Base-by-base conservation (phyloP, 2,329 filamentous ascomycete genomes). In the Trichoderma sp. region DNA sequence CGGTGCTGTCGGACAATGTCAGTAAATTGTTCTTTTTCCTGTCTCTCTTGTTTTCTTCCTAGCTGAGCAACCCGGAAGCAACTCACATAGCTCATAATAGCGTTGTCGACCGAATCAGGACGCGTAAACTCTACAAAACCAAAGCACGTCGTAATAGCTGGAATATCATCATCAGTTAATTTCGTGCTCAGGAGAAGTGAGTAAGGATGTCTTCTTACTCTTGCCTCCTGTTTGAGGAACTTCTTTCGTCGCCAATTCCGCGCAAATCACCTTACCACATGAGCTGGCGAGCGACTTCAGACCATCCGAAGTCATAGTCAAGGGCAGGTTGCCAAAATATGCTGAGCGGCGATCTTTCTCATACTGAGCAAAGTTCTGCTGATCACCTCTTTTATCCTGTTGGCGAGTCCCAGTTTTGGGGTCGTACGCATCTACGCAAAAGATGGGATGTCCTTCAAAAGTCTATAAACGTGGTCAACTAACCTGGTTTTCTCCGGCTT, bases 281-380 rank as follows among this genome's bases (percentile, higher is more conserved):
- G 72, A 70, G n/a, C 76, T 73, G 47, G 81, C 81, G 11, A 84
- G 66, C 2, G 75, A 72, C 4, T 73, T 71, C 29, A 87, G 71
- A 52, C 81, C 75, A 0, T 75, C 73, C 33, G 83, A 78, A 0
- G 76, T 78, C 58, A 78, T 76, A 43, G 77, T 73, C 4, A 72
- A 47, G 3, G 85, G 83, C 7, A 87, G 74, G 43, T 81, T 81
- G 4, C 83, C 83, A 64, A 87, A 77, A 69, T 83, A 87, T 31
- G 85, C 76, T 0, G 85, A 86, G 27, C 83, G 81, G 27, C 79
- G 74, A 65, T 86, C 83, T 27, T 78, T 76, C 14, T 84, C 81
- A 29, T 84, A 82, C 52, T 77, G 74, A 8, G 70, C 70, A 33
- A 71, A 65, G 31, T 72, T 71, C 13, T 68, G 49, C 52, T 73